Base-by-base conservation (phyloP, 805 yeast genomes). In the Lachancea sp. region DNA sequence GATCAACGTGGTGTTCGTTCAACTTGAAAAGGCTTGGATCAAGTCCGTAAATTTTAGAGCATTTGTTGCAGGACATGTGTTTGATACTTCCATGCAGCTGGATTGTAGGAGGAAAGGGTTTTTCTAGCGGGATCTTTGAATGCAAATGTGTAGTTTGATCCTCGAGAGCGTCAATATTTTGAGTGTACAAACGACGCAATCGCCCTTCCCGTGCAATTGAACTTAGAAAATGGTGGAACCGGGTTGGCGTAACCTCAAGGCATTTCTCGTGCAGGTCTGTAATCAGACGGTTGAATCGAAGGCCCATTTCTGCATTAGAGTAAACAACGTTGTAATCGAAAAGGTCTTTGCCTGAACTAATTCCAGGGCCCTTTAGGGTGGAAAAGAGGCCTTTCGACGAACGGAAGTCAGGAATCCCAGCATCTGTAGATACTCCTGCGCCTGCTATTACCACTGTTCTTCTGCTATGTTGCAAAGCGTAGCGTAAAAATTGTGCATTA, bases 381-480 rank as follows among this genome's bases (percentile, higher is more conserved):
- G 77, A 75, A 59, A 89, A 86, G 39, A 89, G 71, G 1, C 95
- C 95, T 48, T 79, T 69, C 1, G 87, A 76, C 7, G 95, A 84
- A 59, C 96, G 68, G 58, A 88, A 84, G 56, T 84, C 93, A 3
- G 96, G 96, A 33, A 88, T 89, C 3, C 96, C 96, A 1, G 95
- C 87, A 25, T 85, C 83, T 44, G 90, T 93, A 11, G 95, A 86
- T 16, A 86, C 78, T 2, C 96, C 96, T 15, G 97, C 97, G 10
- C 97, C 97, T 1, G 90, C 78, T 25, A 89, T 73, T 25, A 82
- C 76, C 2, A 86, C 72, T 26, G 82, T 68, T 49, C 75, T 74
- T 51, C 73, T 77, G 26, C 90, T 72, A 52, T 82, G 71, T 29
- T 59, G 62, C 19, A 81, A 58, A 0, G 79, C 77, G 58, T 77